Base-by-base conservation (phyloP, 805 yeast species). In the Starmerella gropengiesseri region DNA sequence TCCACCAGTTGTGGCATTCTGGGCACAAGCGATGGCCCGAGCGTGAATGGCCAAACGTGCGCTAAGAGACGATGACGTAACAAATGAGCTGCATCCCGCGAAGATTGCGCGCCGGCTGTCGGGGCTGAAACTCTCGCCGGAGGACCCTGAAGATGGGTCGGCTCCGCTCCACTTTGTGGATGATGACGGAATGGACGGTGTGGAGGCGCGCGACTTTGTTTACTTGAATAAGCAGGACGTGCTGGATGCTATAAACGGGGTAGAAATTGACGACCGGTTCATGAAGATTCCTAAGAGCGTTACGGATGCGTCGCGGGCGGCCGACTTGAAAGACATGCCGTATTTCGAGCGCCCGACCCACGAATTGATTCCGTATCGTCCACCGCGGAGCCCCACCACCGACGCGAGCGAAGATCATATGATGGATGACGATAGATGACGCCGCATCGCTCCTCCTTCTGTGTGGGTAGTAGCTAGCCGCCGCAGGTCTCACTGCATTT, bases 241-340 rank as follows among this genome's bases (percentile, higher is more conserved):
- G 19, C 32, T 37, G 1, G 55, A 51, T 18, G 55, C 53, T 3
- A 42, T 47, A 7, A 48, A 46, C 8, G 51, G 43, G 5, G 48
- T 49, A 5, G 50, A 42, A 12, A 31, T 49, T 9, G 52, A 44
- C 36, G 50, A 40, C 32, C 37, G 48, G 37, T 51, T 50, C 32
- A 23, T 47, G 27, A 41, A 36, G 28, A 44, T 55, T 20, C 56
- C 55, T 13, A 9, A 28, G 14, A 9, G 14, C 25, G 16, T 43
- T 7, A n/a, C 28, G 7, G 8, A 7, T 6, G 12, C n/a, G 14
- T 17, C 21, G 14, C n/a, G n/a, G 18, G 18, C 22, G 7, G 16
- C 14, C n/a, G n/a, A 11, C 4, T 18, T 25, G 4, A 19, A 22
- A 13, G 14, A 19, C 9, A 13, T 42, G 37, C 30, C 37, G 13